phyloP scores from a whole-genome alignment of 306 rosid species.

The Dryas alaskensis region DNA sequence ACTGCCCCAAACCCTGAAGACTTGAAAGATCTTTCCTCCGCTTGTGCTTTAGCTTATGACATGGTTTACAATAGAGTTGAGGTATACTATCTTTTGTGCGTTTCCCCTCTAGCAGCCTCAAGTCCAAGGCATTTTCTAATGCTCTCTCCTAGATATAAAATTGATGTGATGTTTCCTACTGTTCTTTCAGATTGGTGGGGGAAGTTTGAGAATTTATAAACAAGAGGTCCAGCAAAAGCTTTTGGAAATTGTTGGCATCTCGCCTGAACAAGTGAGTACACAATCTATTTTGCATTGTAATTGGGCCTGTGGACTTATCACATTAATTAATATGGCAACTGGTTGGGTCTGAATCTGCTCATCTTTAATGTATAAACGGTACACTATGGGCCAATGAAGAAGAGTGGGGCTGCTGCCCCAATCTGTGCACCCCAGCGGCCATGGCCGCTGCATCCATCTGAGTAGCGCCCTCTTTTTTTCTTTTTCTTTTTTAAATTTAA shows the following conservation, averaged over 20 bases:
- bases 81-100: slow-evolving; percentile 37
- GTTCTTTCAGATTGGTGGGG: slow-evolving; percentile 81
- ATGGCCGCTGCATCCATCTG: too few relatives aligned
- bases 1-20: slow-evolving; percentile 98
- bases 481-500: too few relatives aligned
- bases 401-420: too few relatives aligned
- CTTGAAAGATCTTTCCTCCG: slow-evolving; percentile 75
- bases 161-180: slow-evolving; percentile 13
- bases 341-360: too few relatives aligned
- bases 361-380: too few relatives aligned
- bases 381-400: too few relatives aligned
- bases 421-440: too few relatives aligned
- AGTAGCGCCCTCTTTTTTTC: too few relatives aligned
- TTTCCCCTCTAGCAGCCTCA: slow-evolving; percentile 13
- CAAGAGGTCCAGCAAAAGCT: slow-evolving; percentile 84
- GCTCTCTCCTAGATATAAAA: slow-evolving; percentile 11
- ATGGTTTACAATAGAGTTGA: slow-evolving; percentile 98
- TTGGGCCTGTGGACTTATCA: not conserved
- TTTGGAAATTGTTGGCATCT: slow-evolving; percentile 82
- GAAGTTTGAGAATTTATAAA: slow-evolving; percentile 89
- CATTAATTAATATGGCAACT: too few relatives aligned
- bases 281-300: not conserved
- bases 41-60: slow-evolving; percentile 96
- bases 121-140: slow-evolving; percentile 8
- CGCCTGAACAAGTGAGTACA: slow-evolving; percentile 72